Base-by-base conservation (phyloP, 2,329 filamentous ascomycete genomes). In the Hypomyces perniciosus region DNA sequence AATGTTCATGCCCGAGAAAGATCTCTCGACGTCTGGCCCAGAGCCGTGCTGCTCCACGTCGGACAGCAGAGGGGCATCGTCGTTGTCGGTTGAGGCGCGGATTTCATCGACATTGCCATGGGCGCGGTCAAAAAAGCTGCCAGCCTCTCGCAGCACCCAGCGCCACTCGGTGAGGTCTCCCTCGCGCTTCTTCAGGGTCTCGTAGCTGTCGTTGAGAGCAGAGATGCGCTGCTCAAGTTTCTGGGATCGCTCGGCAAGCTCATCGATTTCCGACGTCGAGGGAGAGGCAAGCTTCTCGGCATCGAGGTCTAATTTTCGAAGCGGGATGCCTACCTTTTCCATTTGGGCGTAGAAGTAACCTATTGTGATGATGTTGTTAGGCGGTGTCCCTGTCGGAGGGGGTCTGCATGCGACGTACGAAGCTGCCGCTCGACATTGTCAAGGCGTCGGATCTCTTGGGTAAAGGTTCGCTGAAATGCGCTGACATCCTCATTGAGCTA, bases 371-470 rank as follows among this genome's bases (percentile, higher is more conserved):
- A 46, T 43, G 57, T 47, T 55, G 52, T 54, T 46, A 8, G 13
- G 41, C 37, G 39, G 51, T 28, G 44, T 30, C 35, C 29, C 13
- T 41, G 28, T 5, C 27, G 1, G n/a, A 31, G 30, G 44, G 48
- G 30, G 7, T 29, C 7, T 7, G 7, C 13, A 8, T 27, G 60
- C 62, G 54, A 79, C 88, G 68, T 86, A 91, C 90, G 89, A 62
- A 99, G 84, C 72, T 99, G 93, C 67, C 93, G 84, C 75, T 99
- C 93, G 56, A 97, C 90, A 79, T 99, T 99, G 71, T 99, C 93
- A 54, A 99, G 84, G 57, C 93, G 85, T 65, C 95, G 86, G 60
- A 99, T 97, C 73, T 99, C 93, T 66, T 96, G 91, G 13, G 93
- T 99, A 62, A 96, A 99, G 46, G 92, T 96, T 52, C 93, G 81